Conservation (phyloP, 371 early-diverging fungal genomes). For the Apophysomyces ossiformis region DNA sequence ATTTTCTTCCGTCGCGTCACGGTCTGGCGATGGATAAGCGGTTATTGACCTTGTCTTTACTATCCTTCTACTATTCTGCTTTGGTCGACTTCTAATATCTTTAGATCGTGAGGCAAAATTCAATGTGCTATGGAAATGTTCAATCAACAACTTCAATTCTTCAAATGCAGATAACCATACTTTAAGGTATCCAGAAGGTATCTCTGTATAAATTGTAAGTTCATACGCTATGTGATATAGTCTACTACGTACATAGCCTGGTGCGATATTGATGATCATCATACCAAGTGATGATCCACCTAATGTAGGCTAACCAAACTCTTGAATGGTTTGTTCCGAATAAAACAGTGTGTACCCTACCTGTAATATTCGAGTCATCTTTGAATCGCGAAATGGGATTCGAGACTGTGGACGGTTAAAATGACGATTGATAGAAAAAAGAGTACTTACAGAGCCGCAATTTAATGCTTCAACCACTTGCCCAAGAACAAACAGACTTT, state of each 20-base stretch:
- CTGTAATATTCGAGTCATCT: slow-evolving; percentile 77
- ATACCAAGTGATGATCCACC: slow-evolving; percentile 64
- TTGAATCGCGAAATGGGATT: slow-evolving; percentile 78
- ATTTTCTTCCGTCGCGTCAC: not conserved
- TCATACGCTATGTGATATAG: slow-evolving; percentile 6
- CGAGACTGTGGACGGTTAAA: slow-evolving; percentile 31
- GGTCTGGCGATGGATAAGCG: not conserved
- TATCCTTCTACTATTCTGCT: slow-evolving; percentile 11
- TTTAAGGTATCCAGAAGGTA: slow-evolving; percentile 56
- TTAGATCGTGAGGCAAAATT: slow-evolving; percentile 74
- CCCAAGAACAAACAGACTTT: slow-evolving; percentile 73
- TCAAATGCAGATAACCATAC: slow-evolving; percentile 15
- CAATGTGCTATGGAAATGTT: slow-evolving; percentile 50
- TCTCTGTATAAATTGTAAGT: slow-evolving; percentile 10
- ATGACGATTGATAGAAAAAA: not conserved
- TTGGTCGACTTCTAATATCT: slow-evolving; percentile 59
- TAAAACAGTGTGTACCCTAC: slow-evolving; percentile 16
- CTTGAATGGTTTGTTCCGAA: not conserved
- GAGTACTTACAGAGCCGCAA: slow-evolving; percentile 44
- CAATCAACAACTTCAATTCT: not conserved
- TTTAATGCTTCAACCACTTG: slow-evolving; percentile 77
- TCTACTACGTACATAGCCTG: slow-evolving; percentile 46
- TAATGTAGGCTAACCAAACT: slow-evolving; percentile 52
- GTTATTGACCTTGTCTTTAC: not conserved
- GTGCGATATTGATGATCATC: slow-evolving; percentile 70